phyloP scores from a whole-genome alignment of 2,329 filamentous ascomycete genomes.

The Leptosphaerulina australis region DNA sequence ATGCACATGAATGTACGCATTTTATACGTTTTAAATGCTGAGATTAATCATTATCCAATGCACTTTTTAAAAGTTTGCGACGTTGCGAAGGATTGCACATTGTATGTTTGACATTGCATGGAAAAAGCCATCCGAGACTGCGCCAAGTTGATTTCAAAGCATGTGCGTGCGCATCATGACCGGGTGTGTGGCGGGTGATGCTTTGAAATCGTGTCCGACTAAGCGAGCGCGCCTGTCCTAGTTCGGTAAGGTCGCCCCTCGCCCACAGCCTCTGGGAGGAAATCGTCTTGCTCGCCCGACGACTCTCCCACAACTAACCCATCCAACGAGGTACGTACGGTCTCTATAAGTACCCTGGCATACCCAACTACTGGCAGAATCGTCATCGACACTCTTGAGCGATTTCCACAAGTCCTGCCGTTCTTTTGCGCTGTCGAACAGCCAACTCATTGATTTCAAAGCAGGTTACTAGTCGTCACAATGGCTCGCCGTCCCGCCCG shows the following conservation, averaged over 20 bases:
- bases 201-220: conserved; percentile 7
- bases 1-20: conserved; percentile 1
- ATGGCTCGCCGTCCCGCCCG: conserved; percentile 99
- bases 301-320: conserved; percentile 17
- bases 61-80: too few species aligned
- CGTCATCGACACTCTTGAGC: conserved; percentile 20
- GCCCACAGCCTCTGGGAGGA: conserved; percentile 1
- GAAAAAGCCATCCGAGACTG: too few species aligned
- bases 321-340: conserved; percentile 20
- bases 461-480: conserved; percentile 66
- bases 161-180: neutral
- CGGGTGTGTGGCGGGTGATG: conserved; percentile 6
- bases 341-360: conserved; percentile 15
- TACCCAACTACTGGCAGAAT: conserved; percentile 14
- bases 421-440: conserved; percentile 19
- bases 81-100: too few species aligned
- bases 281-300: conserved; percentile 13
- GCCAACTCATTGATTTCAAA: conserved; percentile 56
- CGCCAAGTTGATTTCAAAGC: too few species aligned
- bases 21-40: too few species aligned
- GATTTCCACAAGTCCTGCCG: conserved; percentile 14
- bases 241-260: neutral
- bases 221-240: conserved; percentile 9
- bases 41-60: too few species aligned
- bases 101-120: too few species aligned